phyloP scores from a whole-genome alignment of 768 basidiomycete species.

The Mycena filopes region DNA sequence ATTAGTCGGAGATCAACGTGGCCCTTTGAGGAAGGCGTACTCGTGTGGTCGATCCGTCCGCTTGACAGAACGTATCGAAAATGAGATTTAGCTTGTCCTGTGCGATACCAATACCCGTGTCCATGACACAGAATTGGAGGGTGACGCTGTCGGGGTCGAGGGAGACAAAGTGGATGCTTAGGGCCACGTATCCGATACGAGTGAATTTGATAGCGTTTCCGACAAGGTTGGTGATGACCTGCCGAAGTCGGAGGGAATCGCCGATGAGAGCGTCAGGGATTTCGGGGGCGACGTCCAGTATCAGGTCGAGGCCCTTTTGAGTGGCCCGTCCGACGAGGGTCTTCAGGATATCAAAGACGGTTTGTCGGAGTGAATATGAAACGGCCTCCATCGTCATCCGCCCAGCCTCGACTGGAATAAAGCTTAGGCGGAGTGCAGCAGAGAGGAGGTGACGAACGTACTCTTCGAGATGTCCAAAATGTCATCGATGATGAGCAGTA shows the following conservation, averaged over 20 bases:
- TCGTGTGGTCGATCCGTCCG: conserved; percentile 96
- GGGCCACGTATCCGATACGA: conserved; percentile 88
- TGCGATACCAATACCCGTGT: conserved; percentile 98
- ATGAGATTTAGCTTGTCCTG: conserved; percentile 98
- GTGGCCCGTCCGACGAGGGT: conserved; percentile 97
- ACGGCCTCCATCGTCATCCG: conserved; percentile 99
- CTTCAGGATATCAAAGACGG: conserved; percentile 97
- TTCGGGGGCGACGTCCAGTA: conserved; percentile 94
- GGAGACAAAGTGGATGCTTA: conserved; percentile 84
- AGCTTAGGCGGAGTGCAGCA: conserved; percentile 24
- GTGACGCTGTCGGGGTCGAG: conserved; percentile 87
- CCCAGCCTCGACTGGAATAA: conserved; percentile 84
- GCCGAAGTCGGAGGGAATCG: conserved; percentile 92
- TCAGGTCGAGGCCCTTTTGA: conserved; percentile 95
- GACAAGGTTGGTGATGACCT: conserved; percentile 95
- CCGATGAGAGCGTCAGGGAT: conserved; percentile 98
- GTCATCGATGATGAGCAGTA: conserved; percentile 97
- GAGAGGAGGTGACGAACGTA: conserved; percentile 52
- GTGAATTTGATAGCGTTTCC: conserved; percentile 99
- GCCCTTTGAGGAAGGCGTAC: conserved; percentile 54
- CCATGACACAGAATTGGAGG: conserved; percentile 96
- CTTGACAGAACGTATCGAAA: conserved; percentile 99
- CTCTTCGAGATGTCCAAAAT: conserved; percentile 99
- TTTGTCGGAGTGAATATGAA: conserved; percentile 97
- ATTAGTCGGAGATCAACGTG: conserved; percentile 11